Base-by-base conservation (phyloP, 2,329 filamentous ascomycete genomes). In the Aspergillus japonicus region DNA sequence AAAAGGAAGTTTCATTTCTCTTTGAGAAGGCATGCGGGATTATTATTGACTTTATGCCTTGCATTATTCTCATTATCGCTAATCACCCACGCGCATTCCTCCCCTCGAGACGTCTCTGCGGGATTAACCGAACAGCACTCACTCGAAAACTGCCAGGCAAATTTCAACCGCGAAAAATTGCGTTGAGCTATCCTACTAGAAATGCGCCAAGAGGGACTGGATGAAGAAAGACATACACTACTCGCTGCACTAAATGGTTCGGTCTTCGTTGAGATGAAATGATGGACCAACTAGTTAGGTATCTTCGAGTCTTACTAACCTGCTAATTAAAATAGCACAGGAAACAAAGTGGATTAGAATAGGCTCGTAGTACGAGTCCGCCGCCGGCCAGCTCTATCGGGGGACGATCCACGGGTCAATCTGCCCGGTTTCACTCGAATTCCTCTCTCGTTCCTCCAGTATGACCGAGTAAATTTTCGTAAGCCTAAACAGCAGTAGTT, bases 351-450 rank as follows among this genome's bases (percentile, higher is more conserved):
- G 39, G 39, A 44, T 35, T 44, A 44, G 39, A 44, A 42, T 42
- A 42, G 39, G 39, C 39, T 44, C 39, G 39, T 44, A 44, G 39
- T 44, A 44, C n/a, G 39, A 44, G 39, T 44, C 39, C 39, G 16
- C 50, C 29, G 29, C 19, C 21, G 50, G 23, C 35, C 52, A 31
- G 21, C 11, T 44, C 47, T 47, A 54, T 54, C 52, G 8, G 52
- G 42, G 29, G 19, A 44, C 39, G 39, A 54, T 47, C 52, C 52
- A 54, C 52, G 52, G 52, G 52, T 54, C 52, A 54, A 54, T 26
- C 35, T 54, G 44, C 52, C 52, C 52, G 44, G 52, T 54, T 54
- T 54, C 47, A 44, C 44, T 54, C 44, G 39, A 39, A 47, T 54
- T n/a, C n/a, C 21, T 24, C 39, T 52, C 50, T 52, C 31, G 50